Percentiles rank a stretch among this genome's conserved stretches.
These are phyloP conservation scores for Cucurbita maxima DNA, from an alignment of 306 rosid species.

Conservation along the genomic window DNA sequence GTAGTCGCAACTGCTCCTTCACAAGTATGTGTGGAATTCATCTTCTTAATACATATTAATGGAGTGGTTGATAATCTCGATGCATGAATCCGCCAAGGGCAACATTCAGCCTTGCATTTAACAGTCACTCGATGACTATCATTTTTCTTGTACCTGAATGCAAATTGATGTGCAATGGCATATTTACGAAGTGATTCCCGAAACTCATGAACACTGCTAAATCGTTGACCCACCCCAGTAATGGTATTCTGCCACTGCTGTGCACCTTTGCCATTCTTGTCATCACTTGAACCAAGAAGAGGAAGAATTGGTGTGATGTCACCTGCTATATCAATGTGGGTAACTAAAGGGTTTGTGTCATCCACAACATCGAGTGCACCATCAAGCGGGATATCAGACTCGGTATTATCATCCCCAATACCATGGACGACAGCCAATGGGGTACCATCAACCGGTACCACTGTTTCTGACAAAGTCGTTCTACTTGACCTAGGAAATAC, in stretches of 20 bases:
- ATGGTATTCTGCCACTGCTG: slow-evolving; percentile 93
- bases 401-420: slow-evolving; percentile 28
- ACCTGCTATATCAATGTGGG: slow-evolving; percentile 26
- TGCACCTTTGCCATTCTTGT: slow-evolving; percentile 64
- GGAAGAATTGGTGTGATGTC: slow-evolving; percentile 36
- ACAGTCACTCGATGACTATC: slow-evolving; percentile 98
- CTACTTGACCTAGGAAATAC: slow-evolving; percentile 73
- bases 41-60: slow-evolving; percentile 90
- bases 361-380: slow-evolving; percentile 30
- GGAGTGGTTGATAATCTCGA: slow-evolving; percentile 89
- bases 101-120: slow-evolving; percentile 96
- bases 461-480: slow-evolving; percentile 87
- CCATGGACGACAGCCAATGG: slow-evolving; percentile 20
- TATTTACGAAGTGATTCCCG: slow-evolving; percentile 87
- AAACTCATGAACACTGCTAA: slow-evolving; percentile 78
- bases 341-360: slow-evolving; percentile 38
- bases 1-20: slow-evolving; percentile 79
- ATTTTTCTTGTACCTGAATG: slow-evolving; percentile 88
- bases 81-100: slow-evolving; percentile 98
- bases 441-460: slow-evolving; percentile 32
- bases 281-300: slow-evolving; percentile 25
- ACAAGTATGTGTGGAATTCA: slow-evolving; percentile 71
- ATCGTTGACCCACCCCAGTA: slow-evolving; percentile 89
- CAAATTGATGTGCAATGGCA: slow-evolving; percentile 94
- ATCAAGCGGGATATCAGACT: slow-evolving; percentile 20